These are phyloP conservation scores for Corynespora cassiicola DNA, from an alignment of 2,329 filamentous ascomycete species.

Conservation along the genomic window DNA sequence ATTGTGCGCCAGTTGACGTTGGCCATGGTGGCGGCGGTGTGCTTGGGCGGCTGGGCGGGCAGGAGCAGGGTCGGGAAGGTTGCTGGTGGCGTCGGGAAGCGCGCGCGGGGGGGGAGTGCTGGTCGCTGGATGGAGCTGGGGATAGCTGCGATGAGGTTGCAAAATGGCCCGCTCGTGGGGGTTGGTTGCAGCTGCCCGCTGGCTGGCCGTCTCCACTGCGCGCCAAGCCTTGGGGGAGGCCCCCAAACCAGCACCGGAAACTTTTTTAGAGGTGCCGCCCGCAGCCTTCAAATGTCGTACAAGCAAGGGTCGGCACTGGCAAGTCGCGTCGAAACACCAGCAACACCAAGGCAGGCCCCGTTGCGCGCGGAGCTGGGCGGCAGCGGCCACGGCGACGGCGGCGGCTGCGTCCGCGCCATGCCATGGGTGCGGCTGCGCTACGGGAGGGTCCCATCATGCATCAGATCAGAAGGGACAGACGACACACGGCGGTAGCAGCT, in stretches of 20 bases:
- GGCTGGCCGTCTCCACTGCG: constrained; percentile 33
- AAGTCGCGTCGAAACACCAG: constrained; percentile 24
- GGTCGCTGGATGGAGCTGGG: constrained; percentile 18
- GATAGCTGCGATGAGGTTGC: constrained; percentile 27
- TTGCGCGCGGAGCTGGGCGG: too few relatives aligned
- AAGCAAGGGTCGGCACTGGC: constrained; percentile 41
- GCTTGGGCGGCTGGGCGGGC: constrained; percentile 8
- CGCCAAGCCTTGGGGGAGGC: constrained; percentile 31
- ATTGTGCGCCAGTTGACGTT: constrained; percentile 79
- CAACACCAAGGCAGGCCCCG: too few relatives aligned
- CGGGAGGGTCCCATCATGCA: too few relatives aligned
- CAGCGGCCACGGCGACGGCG: too few relatives aligned
- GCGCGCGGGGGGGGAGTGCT: constrained; percentile 5
- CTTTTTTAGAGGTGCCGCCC: constrained; percentile 25
- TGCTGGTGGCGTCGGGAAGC: constrained; percentile 6
- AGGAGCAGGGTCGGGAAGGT: constrained; percentile 2
- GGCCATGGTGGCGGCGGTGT: constrained; percentile 45
- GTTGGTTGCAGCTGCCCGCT: constrained; percentile 35
- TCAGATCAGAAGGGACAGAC: too few relatives aligned
- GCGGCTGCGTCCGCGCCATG: too few relatives aligned
- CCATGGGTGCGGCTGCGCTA: too few relatives aligned
- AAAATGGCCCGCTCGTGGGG: constrained; percentile 23
- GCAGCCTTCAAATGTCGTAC: constrained; percentile 31
- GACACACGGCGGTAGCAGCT: too few relatives aligned
- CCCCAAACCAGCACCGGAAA: constrained; percentile 26